These are phyloP conservation scores for Hypoxylon sp. DNA, from an alignment of 2,329 filamentous ascomycete genomes.

Conservation along the genomic window DNA sequence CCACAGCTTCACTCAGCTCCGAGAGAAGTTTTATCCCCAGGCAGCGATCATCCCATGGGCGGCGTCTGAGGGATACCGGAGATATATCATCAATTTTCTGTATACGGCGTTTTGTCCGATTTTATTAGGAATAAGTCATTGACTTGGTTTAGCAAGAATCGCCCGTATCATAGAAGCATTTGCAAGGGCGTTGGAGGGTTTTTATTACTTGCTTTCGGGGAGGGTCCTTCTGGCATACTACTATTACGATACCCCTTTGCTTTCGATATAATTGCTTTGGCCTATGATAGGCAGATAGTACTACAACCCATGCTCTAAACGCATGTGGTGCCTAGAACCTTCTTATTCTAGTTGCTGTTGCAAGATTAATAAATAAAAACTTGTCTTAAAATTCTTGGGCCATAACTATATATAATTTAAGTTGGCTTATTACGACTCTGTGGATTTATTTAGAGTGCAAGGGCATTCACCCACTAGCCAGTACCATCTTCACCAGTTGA, in stretches of 20 bases:
- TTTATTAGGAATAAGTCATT: neutral
- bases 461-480: too few species aligned
- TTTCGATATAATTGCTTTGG: neutral
- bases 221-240: constrained; percentile 1
- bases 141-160: neutral
- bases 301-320: neutral
- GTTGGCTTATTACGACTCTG: too few species aligned
- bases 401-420: neutral
- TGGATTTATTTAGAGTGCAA: too few species aligned
- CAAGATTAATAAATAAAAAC: neutral
- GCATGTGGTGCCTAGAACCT: neutral
- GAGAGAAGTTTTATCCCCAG: constrained; percentile 23
- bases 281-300: neutral
- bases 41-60: constrained; percentile 24
- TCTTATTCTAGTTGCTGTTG: neutral
- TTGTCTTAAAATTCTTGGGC: neutral
- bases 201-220: neutral
- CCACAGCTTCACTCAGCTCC: constrained; percentile 32
- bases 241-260: constrained; percentile 23
- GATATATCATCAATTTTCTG: constrained; percentile 13
- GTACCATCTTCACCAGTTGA: too few species aligned
- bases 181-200: neutral
- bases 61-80: constrained; percentile 43
- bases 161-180: neutral
- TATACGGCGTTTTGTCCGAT: neutral